These are phyloP conservation scores for Prunus salicina DNA, from an alignment of 306 rosid species.

Conservation along the genomic window DNA sequence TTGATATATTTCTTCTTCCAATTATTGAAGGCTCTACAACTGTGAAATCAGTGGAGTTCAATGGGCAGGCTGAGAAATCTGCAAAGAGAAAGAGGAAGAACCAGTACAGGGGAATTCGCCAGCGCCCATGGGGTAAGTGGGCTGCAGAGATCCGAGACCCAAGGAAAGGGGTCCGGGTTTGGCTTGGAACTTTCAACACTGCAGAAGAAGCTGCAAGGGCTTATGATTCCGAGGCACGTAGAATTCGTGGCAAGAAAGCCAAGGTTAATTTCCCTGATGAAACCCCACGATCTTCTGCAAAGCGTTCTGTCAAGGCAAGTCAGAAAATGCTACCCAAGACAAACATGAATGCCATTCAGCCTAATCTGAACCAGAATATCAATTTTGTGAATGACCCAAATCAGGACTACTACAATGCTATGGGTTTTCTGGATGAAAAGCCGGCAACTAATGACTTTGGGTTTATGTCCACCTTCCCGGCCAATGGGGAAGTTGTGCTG, in stretches of 20 bases:
- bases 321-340: constrained; percentile 36
- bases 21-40: constrained; percentile 42
- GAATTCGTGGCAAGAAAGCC: constrained; percentile 92
- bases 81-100: constrained; percentile 82
- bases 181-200: constrained; percentile 98
- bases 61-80: constrained; percentile 59
- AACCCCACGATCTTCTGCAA: constrained; percentile 36
- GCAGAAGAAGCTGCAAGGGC: constrained; percentile 99
- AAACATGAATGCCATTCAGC: constrained; percentile 36
- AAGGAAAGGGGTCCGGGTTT: constrained; percentile 92
- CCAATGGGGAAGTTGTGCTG: constrained; percentile 32
- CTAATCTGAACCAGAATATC: constrained; percentile 46
- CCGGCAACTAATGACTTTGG: constrained; percentile 51
- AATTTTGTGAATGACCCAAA: constrained; percentile 28
- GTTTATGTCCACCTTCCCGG: constrained; percentile 32
- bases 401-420: constrained; percentile 38
- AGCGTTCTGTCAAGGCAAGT: constrained; percentile 43
- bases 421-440: constrained; percentile 69
- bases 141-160: constrained; percentile 99
- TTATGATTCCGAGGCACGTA: constrained; percentile 89
- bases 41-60: constrained; percentile 49
- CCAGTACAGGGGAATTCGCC: constrained; percentile 88
- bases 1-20: neutral
- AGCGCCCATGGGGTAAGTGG: constrained; percentile 99
- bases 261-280: constrained; percentile 93